Base-by-base conservation (phyloP, 2,329 filamentous ascomycete species). In the Penicillium sp. region DNA sequence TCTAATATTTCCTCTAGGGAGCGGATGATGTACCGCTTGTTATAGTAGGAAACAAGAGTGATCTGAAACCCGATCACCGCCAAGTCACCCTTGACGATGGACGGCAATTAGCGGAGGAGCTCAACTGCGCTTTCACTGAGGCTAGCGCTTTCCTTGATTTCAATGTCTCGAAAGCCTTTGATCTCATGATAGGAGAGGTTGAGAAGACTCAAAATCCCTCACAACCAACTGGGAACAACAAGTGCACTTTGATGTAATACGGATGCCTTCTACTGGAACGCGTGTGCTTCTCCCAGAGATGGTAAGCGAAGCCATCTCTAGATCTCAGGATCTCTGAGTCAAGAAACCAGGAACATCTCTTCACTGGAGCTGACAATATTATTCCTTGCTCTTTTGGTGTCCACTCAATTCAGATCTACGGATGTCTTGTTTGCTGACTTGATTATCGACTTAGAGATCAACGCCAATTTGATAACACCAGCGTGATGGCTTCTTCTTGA, bases 41-140 rank as follows among this genome's bases (percentile, higher is more conserved):
- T 66, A 88, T 99, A 59, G 92, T 99, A 51, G 94, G 91, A 66
- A 99, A 99, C 81, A 99, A 99, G 80, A 92, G 88, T 72, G 94
- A 99, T 75, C 81, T 99, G 55, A 87, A 90, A 58, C 88, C 91
- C 50, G 93, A 97, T 74, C 91, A 96, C 78, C 88, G 94, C 64
- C 92, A 97, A 76, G 91, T 99, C 64, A 87, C 85, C 31, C 76
- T 86, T 49, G 91, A 96, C 62, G 89, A 96, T 66, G 94, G 92
- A 64, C 89, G 88, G 73, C 88, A 88, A 69, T 79, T 97, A 40
- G 87, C 89, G 8, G 88, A 93, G 67, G 90, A 94, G 75, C 88
- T 96, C 74, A 87, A 90, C 61, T 97, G 93, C 75, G 91, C 88
- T 36, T 97, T 91, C 84, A 96, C 91, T 45, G 94, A 99, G 78